Evolutionary conservation across 1,139 yeast genomes (phyloP), one percentile per base, ranked within the genome.

Genomic region (Hansenula anomala): DNA sequence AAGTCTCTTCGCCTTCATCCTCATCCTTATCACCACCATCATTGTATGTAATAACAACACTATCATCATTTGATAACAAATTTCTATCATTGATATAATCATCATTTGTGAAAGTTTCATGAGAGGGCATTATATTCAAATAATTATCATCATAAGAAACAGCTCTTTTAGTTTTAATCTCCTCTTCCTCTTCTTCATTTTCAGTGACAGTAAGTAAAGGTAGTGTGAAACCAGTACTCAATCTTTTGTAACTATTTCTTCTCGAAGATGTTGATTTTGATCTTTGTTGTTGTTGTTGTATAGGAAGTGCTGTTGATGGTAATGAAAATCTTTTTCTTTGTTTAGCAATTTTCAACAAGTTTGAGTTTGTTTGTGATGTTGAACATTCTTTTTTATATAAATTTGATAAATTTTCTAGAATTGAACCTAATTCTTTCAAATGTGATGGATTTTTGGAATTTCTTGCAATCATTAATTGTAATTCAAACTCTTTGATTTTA

Each of bases 191-290:
- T 13, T 40, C 47, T 14, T 40, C 37, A 12, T 40, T 45, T 29
- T 56, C 59, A 17, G 51, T 31, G 3, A 56, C 58, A 1, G 58
- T 56, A n/a, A 56, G 33, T 18, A 56, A 36, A 6, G 58, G 46
- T 7, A 56, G 36, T 5, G 51, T 39, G 2, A 56, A 37, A 1
- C 60, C 60, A 3, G 54, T 50, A 28, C 58, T 54, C 12, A 46
- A 23, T 30, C 58, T 44, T 30, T 52, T 55, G 28, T 44, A 37
- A 10, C 25, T 30, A 23, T 39, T n/a, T n/a, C n/a, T n/a, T n/a
- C n/a, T 39, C 24, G 40, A 45, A 3, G 46, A 23, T 8, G 44
- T 17, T 10, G 49, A 12, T 11, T 19, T 12, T 17, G 28, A 19
- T 14, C 8, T 28, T 18, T 17, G 39, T 24, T 47, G 30, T 3